A percentile compares a stretch with the other conserved stretches of the same genome.
phyloP scores from a whole-genome alignment of 306 rosid genomes.

The Glycine tomentella region DNA sequence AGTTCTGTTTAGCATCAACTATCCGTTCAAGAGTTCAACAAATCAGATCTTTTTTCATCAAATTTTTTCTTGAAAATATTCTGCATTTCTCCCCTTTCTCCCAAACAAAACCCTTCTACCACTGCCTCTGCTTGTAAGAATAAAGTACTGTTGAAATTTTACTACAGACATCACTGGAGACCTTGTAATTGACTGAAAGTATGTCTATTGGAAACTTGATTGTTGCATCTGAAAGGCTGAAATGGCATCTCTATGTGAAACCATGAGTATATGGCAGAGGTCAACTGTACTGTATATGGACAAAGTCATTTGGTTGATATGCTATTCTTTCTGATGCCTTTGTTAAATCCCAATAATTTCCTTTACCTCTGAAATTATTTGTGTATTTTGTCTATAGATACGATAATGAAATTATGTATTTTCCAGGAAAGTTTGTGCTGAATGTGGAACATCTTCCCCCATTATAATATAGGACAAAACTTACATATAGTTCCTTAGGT shows the following conservation, averaged over 20 bases:
- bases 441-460: too few species aligned
- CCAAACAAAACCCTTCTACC: background rate
- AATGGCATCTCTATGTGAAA: background rate
- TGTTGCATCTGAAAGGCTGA: slow-evolving; percentile 15
- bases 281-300: background rate
- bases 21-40: slow-evolving; percentile 8
- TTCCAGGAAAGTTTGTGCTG: slow-evolving; percentile 9
- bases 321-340: slow-evolving; percentile 20
- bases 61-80: background rate
- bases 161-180: too few species aligned
- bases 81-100: background rate
- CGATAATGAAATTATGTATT: background rate
- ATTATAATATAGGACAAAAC: too few species aligned
- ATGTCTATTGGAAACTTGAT: background rate
- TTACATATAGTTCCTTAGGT: too few species aligned
- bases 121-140: background rate
- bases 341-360: slow-evolving; percentile 12
- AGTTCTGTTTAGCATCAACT: slow-evolving; percentile 12
- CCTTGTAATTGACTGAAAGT: slow-evolving; percentile 27
- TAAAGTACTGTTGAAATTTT: slow-evolving; percentile 17
- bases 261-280: slow-evolving; percentile 10
- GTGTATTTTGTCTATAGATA: background rate
- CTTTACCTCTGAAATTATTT: background rate
- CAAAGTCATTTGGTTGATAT: slow-evolving; percentile 15
- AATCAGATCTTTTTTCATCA: background rate